Evolutionary conservation across 768 basidiomycete genomes (phyloP), one percentile per base, ranked within the genome.

Genomic region (Trichaptum fuscoviolaceum): DNA sequence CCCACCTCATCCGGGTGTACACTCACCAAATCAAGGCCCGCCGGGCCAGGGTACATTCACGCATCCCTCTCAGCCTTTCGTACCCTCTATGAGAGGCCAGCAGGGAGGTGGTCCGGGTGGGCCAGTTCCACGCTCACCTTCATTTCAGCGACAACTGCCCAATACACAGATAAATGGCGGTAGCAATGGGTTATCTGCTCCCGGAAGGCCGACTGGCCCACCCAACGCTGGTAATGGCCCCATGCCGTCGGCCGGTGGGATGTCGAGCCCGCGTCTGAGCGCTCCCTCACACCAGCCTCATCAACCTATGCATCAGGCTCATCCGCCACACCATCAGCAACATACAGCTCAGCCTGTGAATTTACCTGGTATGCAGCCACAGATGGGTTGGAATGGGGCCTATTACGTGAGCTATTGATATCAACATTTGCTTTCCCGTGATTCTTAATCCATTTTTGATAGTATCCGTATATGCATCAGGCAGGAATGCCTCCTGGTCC

Each of bases 191-290:
- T 3, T 58, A 58, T 26, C n/a, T 3, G 9, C 57, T n/a, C 59
- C 59, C 3, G 59, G 59, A 10, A 71, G 76, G 57, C 75, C 73
- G 66, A 71, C 73, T 26, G 70, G 70, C 58, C 84, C 86, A 6
- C 75, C 83, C 63, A 84, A 83, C 57, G 82, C 85, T 26, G 77
- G 81, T 7, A 68, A 69, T 66, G 68, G 68, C 52, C 75, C 77
- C 20, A 80, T 83, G 66, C 80, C 42, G 42, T 25, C 59, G 15
- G 59, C 87, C 57, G 72, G 84, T 5, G 84, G 80, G n/a, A 73
- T 89, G 76, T 77, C 85, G 42, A 91, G 89, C 75, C 91, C 91
- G 35, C 84, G 90, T 69, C 77, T 91, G 74, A 84, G 80, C 26
- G 82, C 86, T 30, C 85, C 84, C 71, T 83, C 85, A 35, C 84